These are phyloP conservation scores for Cladophialophora chaetospira DNA, from an alignment of 2,329 filamentous ascomycete genomes.

Conservation along the genomic window DNA sequence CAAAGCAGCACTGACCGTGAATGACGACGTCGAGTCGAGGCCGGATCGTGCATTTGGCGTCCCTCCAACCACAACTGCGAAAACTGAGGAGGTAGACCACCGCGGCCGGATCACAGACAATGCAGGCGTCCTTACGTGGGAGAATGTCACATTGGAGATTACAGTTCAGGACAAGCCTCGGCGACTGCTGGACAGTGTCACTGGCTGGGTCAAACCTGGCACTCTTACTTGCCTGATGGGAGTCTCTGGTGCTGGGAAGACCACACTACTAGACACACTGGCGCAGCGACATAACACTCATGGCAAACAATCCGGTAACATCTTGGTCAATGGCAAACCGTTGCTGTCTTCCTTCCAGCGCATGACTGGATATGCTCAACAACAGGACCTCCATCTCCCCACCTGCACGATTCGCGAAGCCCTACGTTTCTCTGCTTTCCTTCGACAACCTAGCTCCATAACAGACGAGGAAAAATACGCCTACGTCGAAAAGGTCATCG, in stretches of 20 bases:
- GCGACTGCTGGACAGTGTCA: conserved; percentile 56
- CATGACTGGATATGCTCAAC: conserved; percentile 68
- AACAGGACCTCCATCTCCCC: conserved; percentile 66
- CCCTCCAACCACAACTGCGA: background rate
- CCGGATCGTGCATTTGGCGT: background rate
- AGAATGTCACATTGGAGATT: conserved; percentile 58
- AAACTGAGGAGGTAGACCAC: conserved; percentile 32
- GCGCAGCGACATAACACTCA: conserved; percentile 64
- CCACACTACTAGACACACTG: conserved; percentile 60
- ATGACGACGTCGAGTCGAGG: conserved; percentile 31
- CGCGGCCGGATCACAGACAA: conserved; percentile 20
- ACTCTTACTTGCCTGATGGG: conserved; percentile 61
- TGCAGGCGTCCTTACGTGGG: conserved; percentile 52
- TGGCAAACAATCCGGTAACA: conserved; percentile 67
- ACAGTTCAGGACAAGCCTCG: conserved; percentile 54
- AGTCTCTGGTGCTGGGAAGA: conserved; percentile 63
- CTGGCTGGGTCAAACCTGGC: conserved; percentile 58
- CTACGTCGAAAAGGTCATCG: conserved; percentile 86
- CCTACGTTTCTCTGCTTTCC: conserved; percentile 77
- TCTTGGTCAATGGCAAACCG: conserved; percentile 63
- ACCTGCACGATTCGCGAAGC: conserved; percentile 69
- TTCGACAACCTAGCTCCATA: conserved; percentile 77
- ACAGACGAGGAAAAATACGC: conserved; percentile 73
- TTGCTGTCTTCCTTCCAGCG: conserved; percentile 62
- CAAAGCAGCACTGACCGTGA: conserved; percentile 5